These are phyloP conservation scores for Theileria sp. DNA, from an alignment of 169 alveolate species.

Conservation along the genomic window DNA sequence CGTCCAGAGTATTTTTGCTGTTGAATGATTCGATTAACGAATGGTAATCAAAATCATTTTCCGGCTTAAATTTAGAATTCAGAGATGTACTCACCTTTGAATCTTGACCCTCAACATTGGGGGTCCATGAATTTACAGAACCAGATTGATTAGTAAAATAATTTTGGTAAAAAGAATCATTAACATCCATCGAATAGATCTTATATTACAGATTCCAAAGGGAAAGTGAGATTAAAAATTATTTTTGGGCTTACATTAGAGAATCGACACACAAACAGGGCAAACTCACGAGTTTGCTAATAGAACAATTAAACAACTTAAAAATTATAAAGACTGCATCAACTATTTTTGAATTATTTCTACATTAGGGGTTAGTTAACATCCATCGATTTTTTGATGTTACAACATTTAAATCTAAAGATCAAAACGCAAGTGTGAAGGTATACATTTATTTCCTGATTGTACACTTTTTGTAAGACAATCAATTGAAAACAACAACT, in stretches of 20 bases:
- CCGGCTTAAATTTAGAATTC: neutral
- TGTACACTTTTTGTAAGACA: slow-evolving; percentile 11
- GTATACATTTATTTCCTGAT: neutral
- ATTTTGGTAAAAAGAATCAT: slow-evolving; percentile 7
- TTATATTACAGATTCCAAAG: slow-evolving; percentile 6
- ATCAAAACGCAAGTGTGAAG: neutral
- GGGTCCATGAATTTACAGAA: slow-evolving; percentile 2
- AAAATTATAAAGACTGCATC: neutral
- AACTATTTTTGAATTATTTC: slow-evolving; percentile 1
- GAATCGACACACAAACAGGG: neutral
- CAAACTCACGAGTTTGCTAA: neutral
- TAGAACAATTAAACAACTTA: neutral
- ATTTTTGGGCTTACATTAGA: neutral
- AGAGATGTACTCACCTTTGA: neutral
- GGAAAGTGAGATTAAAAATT: slow-evolving; percentile 1
- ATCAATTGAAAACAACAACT: neutral
- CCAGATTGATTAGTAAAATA: slow-evolving; percentile 6
- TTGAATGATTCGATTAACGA: neutral
- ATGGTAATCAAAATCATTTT: neutral
- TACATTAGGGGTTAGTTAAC: slow-evolving; percentile 4
- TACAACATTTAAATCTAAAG: slow-evolving; percentile 7
- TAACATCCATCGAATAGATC: neutral
- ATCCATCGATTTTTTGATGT: slow-evolving; percentile 1
- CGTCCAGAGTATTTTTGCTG: neutral
- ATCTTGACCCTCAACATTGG: neutral